A percentile compares a stretch with the other conserved stretches of the same genome.
These are phyloP conservation scores for Mimosa bimucronata DNA, from an alignment of 306 rosid genomes.

Conservation along the genomic window DNA sequence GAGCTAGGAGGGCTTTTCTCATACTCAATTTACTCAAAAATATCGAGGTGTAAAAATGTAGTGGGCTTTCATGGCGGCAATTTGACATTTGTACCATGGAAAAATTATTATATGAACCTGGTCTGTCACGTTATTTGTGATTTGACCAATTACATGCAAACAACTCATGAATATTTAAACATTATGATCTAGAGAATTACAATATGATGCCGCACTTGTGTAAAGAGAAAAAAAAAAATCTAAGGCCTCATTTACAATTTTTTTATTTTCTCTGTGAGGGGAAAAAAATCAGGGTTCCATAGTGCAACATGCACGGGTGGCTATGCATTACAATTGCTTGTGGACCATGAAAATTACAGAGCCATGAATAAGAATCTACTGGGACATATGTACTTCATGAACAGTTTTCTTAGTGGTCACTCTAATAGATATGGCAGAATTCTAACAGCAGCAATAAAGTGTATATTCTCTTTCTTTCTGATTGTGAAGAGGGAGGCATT, in stretches of 20 bases:
- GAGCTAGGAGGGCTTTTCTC: constrained; percentile 37
- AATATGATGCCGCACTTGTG: too few relatives aligned
- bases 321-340: constrained; percentile 10
- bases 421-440: background rate
- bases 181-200: too few relatives aligned
- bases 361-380: background rate
- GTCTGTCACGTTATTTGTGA: too few relatives aligned
- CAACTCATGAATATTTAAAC: too few relatives aligned
- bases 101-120: too few relatives aligned
- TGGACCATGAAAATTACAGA: constrained; percentile 18
- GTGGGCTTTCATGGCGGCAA: constrained; percentile 5
- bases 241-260: too few relatives aligned
- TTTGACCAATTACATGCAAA: too few relatives aligned
- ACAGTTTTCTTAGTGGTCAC: background rate
- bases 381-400: background rate
- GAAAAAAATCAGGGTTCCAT: too few relatives aligned
- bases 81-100: constrained; percentile 10
- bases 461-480: background rate
- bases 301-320: too few relatives aligned
- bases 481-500: background rate
- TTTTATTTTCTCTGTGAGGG: too few relatives aligned
- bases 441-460: background rate
- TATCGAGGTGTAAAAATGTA: constrained; percentile 12
- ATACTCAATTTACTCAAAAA: constrained; percentile 27
- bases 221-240: too few relatives aligned